A percentile compares a stretch with the other conserved stretches of the same genome.
Evolutionary conservation across 2,329 filamentous ascomycete species (phyloP).

Genomic region (Pleoardoris graminearum): DNA sequence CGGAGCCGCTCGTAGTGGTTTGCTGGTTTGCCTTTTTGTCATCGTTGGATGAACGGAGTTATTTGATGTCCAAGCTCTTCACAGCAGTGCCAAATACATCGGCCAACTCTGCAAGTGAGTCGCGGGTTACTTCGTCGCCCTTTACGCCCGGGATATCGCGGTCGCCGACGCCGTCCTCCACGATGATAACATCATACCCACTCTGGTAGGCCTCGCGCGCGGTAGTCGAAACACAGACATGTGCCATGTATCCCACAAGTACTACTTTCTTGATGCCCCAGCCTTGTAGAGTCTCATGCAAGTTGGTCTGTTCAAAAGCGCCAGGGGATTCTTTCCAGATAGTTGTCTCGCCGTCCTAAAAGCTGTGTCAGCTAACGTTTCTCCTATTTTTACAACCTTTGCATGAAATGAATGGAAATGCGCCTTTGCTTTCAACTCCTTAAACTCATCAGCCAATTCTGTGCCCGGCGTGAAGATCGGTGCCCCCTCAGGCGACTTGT

Average conservation of each 20-base stretch:
- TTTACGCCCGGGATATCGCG: constrained; percentile 65
- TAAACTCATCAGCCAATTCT: constrained; percentile 62
- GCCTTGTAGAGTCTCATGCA: constrained; percentile 59
- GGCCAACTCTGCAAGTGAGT: constrained; percentile 59
- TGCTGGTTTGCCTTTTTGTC: too few species aligned
- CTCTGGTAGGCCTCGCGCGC: constrained; percentile 62
- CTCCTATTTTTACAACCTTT: neutral
- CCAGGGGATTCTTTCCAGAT: constrained; percentile 63
- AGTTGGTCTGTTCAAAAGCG: constrained; percentile 63
- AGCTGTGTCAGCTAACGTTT: neutral
- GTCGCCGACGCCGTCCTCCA: constrained; percentile 66
- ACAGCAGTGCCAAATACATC: constrained; percentile 68
- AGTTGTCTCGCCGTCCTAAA: constrained; percentile 55
- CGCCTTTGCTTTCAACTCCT: constrained; percentile 57
- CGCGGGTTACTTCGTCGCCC: constrained; percentile 57
- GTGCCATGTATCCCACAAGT: constrained; percentile 65
- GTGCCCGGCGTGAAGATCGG: constrained; percentile 69
- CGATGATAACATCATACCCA: constrained; percentile 66
- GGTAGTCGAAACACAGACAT: constrained; percentile 67
- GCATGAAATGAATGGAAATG: neutral
- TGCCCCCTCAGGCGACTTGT: constrained; percentile 62
- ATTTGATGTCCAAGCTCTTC: constrained; percentile 53
- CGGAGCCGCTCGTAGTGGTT: neutral
- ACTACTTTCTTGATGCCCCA: constrained; percentile 63
- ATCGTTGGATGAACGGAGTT: too few species aligned